Evolutionary conservation across 1,284 basidiomycete genomes (phyloP).

Genomic region (Puccinia triticina): DNA sequence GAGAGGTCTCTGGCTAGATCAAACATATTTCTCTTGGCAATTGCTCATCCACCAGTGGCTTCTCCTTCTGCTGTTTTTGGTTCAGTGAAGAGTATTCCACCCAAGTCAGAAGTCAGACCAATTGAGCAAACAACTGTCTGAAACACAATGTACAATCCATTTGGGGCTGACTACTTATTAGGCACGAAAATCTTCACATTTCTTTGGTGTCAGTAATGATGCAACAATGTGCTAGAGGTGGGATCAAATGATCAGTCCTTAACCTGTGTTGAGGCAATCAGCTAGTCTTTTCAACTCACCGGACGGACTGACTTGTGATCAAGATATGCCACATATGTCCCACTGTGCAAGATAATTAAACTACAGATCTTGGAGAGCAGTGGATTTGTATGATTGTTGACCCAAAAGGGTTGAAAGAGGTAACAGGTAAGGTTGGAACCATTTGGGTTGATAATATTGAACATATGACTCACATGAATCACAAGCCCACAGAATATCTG

Average conservation of each 20-base stretch:
- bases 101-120: conserved; percentile 70
- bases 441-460: neutral
- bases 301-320: conserved; percentile 76
- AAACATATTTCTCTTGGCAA: conserved; percentile 28
- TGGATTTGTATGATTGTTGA: conserved; percentile 87
- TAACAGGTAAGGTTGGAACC: neutral
- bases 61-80: conserved; percentile 17
- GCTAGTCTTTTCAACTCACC: conserved; percentile 58
- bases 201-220: conserved; percentile 82
- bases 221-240: conserved; percentile 73
- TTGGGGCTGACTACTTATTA: conserved; percentile 85
- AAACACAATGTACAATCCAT: conserved; percentile 80
- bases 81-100: neutral
- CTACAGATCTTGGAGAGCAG: conserved; percentile 81
- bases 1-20: conserved; percentile 6
- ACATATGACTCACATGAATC: conserved; percentile 69
- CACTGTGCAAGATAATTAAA: conserved; percentile 80
- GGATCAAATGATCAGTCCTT: conserved; percentile 66
- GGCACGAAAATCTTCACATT: conserved; percentile 80
- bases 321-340: conserved; percentile 79
- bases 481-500: conserved; percentile 72
- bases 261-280: conserved; percentile 23
- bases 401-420: conserved; percentile 60
- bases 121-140: conserved; percentile 70
- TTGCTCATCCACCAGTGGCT: conserved; percentile 31